phyloP scores from a whole-genome alignment of 345 rosid genomes.

The Tarenaya hassleriana region DNA sequence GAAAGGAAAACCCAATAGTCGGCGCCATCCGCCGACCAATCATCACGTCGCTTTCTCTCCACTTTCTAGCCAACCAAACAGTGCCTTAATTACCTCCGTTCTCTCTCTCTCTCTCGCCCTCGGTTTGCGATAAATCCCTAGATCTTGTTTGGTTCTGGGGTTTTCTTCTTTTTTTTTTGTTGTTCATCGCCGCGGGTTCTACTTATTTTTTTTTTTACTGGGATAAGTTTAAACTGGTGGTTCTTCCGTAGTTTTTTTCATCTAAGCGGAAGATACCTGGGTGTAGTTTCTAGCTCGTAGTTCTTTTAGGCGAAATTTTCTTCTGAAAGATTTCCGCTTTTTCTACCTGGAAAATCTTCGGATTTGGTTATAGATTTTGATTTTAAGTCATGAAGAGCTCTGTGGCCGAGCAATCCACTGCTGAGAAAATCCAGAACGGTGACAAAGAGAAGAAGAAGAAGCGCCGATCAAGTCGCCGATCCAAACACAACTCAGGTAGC shows the following conservation, averaged over 20 bases:
- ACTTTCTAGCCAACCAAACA: conserved; percentile 9
- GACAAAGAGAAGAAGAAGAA: conserved; percentile 69
- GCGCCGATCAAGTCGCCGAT: conserved; percentile 61
- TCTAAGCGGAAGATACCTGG: conserved; percentile 45
- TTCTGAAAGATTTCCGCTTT: too few species aligned
- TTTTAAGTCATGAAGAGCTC: conserved; percentile 36
- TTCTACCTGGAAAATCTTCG: neutral
- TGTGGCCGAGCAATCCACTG: conserved; percentile 34
- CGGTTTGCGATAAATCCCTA: conserved; percentile 2
- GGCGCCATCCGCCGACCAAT: conserved; percentile 31
- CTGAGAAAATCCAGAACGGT: conserved; percentile 45
- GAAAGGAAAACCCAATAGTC: conserved; percentile 17
- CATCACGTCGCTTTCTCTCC: conserved; percentile 22
- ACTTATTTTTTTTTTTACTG: too few species aligned
- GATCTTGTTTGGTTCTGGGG: neutral
- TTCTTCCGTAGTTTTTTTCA: conserved; percentile 48
- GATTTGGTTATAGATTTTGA: neutral
- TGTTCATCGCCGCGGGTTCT: neutral
- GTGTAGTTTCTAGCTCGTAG: conserved; percentile 11
- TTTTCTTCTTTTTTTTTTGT: neutral
- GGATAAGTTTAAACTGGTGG: neutral
- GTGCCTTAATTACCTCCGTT: neutral
- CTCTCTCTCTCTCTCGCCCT: neutral
- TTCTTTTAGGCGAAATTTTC: neutral
- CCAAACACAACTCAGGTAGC: conserved; percentile 44